Evolutionary conservation across 352 stramenopile genomes (phyloP), one percentile per base, ranked within the genome.

Genomic region (Globisporangium cylindrosporum): DNA sequence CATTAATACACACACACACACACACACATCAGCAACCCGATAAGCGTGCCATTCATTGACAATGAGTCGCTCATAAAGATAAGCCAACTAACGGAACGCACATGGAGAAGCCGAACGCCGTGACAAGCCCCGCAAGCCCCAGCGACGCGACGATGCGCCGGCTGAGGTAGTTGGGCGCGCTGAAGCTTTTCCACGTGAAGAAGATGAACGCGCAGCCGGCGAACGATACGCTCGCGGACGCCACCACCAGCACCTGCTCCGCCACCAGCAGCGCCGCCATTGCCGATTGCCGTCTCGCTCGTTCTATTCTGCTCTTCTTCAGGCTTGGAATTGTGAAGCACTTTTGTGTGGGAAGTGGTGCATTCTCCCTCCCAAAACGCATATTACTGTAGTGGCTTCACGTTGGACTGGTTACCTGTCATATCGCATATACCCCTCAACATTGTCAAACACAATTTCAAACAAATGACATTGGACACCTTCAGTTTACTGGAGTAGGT

Each of bases 101-200:
- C 83, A 91, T 72, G 29, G 73, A 71, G 69, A 93, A 93, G 32
- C 80, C 80, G 62, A 84, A 74, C 7, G 83, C 76, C 14, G 83
- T 91, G 74, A 77, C 54, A 43, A 91, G 71, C 1, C 85, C 83
- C 34, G 85, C 79, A 64, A 89, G 63, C 0, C 81, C 85, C 49
- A 92, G 75, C n/a, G 83, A 92, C 41, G 81, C 79, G 57, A 93
- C 79, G 49, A 93, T 89, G 54, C 81, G 81, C 25, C 80, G 75
- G 54, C 81, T 92, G 34, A 92, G 72, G 57, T 91, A 90, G 68
- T 91, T 90, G 6, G 85, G 83, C 18, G 75, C 72, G 24, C 77
- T 73, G 34, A 91, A 85, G 60, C 74, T 84, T 57, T 86, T 90
- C 83, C 85, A 93, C 12, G 79, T 90, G 27, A 75, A 75, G 63